These are phyloP conservation scores for Wolfiporia cocos DNA, from an alignment of 1,284 basidiomycete species.

Conservation along the genomic window DNA sequence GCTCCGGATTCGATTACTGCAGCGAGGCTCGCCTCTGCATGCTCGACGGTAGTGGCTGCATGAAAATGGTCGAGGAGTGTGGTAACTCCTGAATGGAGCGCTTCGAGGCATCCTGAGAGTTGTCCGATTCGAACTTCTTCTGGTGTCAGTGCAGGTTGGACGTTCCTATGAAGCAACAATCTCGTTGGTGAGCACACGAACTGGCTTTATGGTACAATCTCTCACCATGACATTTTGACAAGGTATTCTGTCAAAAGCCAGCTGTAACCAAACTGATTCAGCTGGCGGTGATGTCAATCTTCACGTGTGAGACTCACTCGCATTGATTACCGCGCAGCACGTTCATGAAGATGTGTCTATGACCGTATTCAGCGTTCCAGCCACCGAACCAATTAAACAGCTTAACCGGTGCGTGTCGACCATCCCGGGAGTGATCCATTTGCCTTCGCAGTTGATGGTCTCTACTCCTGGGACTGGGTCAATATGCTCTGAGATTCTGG, in stretches of 20 bases:
- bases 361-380: neutral
- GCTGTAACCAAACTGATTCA: too few relatives aligned
- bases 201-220: neutral
- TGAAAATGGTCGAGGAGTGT: conserved; percentile 30
- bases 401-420: conserved; percentile 27
- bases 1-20: conserved; percentile 26
- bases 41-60: conserved; percentile 22
- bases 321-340: conserved; percentile 23
- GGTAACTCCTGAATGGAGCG: conserved; percentile 27
- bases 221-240: conserved; percentile 24
- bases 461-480: conserved; percentile 15
- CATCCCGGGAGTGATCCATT: conserved; percentile 28
- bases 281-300: too few relatives aligned
- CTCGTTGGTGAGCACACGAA: neutral
- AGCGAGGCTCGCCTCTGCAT: conserved; percentile 22
- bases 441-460: conserved; percentile 24
- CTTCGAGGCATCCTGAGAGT: conserved; percentile 28
- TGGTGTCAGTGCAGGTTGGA: conserved; percentile 22
- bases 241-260: conserved; percentile 27
- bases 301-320: conserved; percentile 27
- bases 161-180: conserved; percentile 12
- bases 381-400: too few relatives aligned
- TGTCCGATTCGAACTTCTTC: conserved; percentile 26
- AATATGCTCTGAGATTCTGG: conserved; percentile 19
- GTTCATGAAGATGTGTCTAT: conserved; percentile 27